Conservation (phyloP, 176 grass and related monocot species). For the Musa itinerans region DNA sequence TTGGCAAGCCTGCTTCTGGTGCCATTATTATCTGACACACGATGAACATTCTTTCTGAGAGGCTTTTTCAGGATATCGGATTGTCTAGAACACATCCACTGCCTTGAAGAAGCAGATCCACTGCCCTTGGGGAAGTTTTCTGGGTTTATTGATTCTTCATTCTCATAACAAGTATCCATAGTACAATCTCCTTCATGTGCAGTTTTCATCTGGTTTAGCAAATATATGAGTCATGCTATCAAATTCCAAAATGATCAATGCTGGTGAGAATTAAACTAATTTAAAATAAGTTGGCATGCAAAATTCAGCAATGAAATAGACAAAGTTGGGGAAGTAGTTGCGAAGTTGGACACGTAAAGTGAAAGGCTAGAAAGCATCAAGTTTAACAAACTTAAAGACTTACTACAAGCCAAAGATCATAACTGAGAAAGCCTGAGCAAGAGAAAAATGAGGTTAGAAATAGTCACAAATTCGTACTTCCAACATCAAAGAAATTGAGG, state of each 20-base stretch:
- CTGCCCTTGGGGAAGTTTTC: not conserved
- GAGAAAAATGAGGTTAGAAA: not conserved
- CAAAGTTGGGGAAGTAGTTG: not conserved
- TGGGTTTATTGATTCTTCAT: not conserved
- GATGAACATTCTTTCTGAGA: conserved; percentile 29
- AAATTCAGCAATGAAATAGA: not conserved
- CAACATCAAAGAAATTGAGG: not conserved
- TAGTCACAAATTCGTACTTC: not conserved
- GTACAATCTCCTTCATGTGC: not conserved
- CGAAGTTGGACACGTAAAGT: too few relatives aligned
- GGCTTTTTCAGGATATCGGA: conserved; percentile 41
- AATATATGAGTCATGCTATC: not conserved
- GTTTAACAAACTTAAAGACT: not conserved
- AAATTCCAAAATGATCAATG: conserved; percentile 1
- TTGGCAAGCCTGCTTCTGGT: conserved; percentile 20
- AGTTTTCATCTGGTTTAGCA: not conserved
- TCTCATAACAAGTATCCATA: not conserved
- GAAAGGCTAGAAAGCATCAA: not conserved
- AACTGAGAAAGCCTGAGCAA: not conserved
- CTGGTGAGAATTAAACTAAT: not conserved
- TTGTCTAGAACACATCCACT: conserved; percentile 60
- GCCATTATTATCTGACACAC: conserved; percentile 15
- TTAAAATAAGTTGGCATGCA: not conserved
- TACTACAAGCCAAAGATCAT: not conserved
- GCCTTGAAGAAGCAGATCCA: conserved; percentile 31